These are phyloP conservation scores for Aspergillus candidus DNA, from an alignment of 2,329 filamentous ascomycete genomes.

Conservation along the genomic window DNA sequence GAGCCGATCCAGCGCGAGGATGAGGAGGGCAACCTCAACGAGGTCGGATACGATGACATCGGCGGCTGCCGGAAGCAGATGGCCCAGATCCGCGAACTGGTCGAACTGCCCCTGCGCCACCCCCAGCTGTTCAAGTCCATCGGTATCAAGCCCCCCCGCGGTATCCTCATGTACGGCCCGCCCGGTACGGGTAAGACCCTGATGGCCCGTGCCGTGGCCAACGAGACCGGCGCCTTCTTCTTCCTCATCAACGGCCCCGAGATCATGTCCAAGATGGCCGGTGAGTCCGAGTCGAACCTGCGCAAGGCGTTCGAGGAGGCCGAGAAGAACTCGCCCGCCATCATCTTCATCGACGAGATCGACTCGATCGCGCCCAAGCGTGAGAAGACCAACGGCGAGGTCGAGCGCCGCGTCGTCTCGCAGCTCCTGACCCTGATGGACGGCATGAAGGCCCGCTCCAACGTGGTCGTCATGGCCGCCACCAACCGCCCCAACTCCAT, in stretches of 20 bases:
- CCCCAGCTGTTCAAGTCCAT: constrained; percentile 99
- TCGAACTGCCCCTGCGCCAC: constrained; percentile 92
- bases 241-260: constrained; percentile 99
- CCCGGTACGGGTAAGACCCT: constrained; percentile 99
- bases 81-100: constrained; percentile 98
- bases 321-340: constrained; percentile 97
- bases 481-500: constrained; percentile 99
- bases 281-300: constrained; percentile 96
- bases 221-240: constrained; percentile 98
- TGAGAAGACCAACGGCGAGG: constrained; percentile 99
- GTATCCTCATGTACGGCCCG: constrained; percentile 93
- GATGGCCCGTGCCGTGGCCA: constrained; percentile 97
- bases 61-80: constrained; percentile 99
- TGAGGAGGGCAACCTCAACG: constrained; percentile 98
- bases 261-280: constrained; percentile 99
- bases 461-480: constrained; percentile 97
- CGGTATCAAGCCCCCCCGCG: constrained; percentile 97
- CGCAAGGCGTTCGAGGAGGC: constrained; percentile 99
- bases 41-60: constrained; percentile 98
- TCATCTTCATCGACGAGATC: constrained; percentile 99
- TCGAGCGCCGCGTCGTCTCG: constrained; percentile 96
- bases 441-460: constrained; percentile 98
- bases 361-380: constrained; percentile 98
- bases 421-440: constrained; percentile 98
- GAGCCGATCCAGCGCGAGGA: constrained; percentile 96